Conservation (phyloP, 768 basidiomycete genomes). For the Strobilomyces confusus region DNA sequence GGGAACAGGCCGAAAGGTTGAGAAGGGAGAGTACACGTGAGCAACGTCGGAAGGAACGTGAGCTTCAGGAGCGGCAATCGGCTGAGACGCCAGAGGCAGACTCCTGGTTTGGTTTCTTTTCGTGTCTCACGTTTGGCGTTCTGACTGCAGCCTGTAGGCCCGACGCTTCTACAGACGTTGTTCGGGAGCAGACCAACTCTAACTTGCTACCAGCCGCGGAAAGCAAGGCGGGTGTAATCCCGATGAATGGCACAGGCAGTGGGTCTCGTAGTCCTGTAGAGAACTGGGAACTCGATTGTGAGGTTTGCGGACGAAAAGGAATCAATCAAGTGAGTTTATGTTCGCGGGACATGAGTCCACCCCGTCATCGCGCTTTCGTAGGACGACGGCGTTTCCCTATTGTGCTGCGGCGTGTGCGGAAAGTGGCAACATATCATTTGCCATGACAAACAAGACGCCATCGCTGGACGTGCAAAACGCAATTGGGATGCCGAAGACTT, state of each 20-base stretch:
- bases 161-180: background rate
- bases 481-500: constrained; percentile 90
- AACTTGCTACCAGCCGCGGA: constrained; percentile 1
- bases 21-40: constrained; percentile 60
- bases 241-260: constrained; percentile 31
- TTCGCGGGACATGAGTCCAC: background rate
- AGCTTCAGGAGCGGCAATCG: constrained; percentile 25
- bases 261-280: constrained; percentile 56
- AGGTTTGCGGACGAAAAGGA: constrained; percentile 72
- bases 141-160: constrained; percentile 18
- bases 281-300: constrained; percentile 86
- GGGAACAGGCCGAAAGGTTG: constrained; percentile 52
- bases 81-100: constrained; percentile 10
- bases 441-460: constrained; percentile 68
- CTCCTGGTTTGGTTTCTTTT: constrained; percentile 11
- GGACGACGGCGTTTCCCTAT: constrained; percentile 78
- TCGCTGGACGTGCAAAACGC: constrained; percentile 59
- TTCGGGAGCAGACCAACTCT: background rate
- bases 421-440: constrained; percentile 91
- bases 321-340: constrained; percentile 59
- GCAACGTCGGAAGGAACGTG: constrained; percentile 36
- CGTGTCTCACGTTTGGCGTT: background rate
- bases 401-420: constrained; percentile 77
- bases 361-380: constrained; percentile 28
- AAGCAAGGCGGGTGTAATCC: constrained; percentile 2